phyloP scores from a whole-genome alignment of 176 grass and related monocot genomes.

The Oryza coarctata region DNA sequence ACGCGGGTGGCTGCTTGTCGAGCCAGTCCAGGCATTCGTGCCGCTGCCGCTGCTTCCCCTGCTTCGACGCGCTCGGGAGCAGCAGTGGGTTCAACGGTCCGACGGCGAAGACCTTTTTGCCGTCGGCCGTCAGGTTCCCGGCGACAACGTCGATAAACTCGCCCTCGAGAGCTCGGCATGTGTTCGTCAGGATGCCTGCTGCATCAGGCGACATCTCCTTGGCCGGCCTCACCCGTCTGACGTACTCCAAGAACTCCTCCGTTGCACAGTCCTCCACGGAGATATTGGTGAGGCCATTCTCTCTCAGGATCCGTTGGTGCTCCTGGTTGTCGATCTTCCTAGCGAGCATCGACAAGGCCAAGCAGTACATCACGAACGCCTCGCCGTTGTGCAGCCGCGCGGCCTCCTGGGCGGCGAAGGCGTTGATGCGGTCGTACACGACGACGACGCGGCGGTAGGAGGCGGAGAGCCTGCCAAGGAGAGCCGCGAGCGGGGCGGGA shows the following conservation, averaged over 20 bases:
- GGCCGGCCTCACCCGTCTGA: background rate
- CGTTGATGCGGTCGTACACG: slow-evolving; percentile 43
- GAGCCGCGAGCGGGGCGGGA: slow-evolving; percentile 14
- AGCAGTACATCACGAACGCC: slow-evolving; percentile 30
- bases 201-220: background rate
- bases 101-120: slow-evolving; percentile 56
- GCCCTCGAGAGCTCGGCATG: slow-evolving; percentile 35
- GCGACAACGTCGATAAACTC: slow-evolving; percentile 46
- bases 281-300: background rate
- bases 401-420: slow-evolving; percentile 35
- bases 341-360: background rate
- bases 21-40: slow-evolving; percentile 62
- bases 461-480: slow-evolving; percentile 32
- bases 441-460: slow-evolving; percentile 43
- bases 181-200: slow-evolving; percentile 31
- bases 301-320: slow-evolving; percentile 7
- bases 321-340: background rate
- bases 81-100: slow-evolving; percentile 58
- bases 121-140: background rate
- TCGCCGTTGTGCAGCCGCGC: slow-evolving; percentile 27
- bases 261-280: background rate
- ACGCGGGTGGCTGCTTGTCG: slow-evolving; percentile 43
- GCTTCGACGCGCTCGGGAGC: background rate
- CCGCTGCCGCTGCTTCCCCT: background rate
- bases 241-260: slow-evolving; percentile 23